phyloP scores from a whole-genome alignment of 306 rosid species.

The Inga laurina region DNA sequence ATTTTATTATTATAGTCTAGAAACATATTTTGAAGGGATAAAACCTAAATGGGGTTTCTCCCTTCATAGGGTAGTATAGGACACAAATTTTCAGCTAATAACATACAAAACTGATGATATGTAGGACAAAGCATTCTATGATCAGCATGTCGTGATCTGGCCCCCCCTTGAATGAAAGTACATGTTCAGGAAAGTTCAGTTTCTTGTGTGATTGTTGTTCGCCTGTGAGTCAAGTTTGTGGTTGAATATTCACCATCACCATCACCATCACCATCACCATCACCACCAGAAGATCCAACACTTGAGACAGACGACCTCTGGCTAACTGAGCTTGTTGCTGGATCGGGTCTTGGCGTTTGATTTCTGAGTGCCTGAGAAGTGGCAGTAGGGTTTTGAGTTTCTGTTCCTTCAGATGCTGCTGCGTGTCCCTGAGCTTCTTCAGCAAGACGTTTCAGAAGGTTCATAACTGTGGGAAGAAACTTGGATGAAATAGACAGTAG shows the following conservation, averaged over 20 bases:
- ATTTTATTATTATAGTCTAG: background rate
- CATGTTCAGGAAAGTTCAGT: constrained; percentile 44
- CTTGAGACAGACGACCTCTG: constrained; percentile 50
- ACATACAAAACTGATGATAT: constrained; percentile 39
- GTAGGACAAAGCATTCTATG: constrained; percentile 13
- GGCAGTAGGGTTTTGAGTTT: constrained; percentile 35
- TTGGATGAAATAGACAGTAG: constrained; percentile 63
- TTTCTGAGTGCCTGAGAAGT: constrained; percentile 50
- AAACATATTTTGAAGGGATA: background rate
- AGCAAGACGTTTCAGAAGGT: constrained; percentile 73
- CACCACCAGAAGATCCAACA: constrained; percentile 51
- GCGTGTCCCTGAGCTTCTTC: constrained; percentile 72
- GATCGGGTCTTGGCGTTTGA: constrained; percentile 48
- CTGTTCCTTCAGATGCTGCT: constrained; percentile 36
- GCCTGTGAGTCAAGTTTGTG: constrained; percentile 59
- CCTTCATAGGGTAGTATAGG: constrained; percentile 10
- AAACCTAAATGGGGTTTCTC: constrained; percentile 50
- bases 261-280: constrained; percentile 40
- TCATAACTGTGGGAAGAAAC: constrained; percentile 80
- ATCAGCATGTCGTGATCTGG: constrained; percentile 20
- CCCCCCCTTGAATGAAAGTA: background rate
- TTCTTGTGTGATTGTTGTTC: constrained; percentile 44
- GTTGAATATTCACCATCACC: constrained; percentile 47
- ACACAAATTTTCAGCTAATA: background rate
- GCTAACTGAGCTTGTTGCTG: constrained; percentile 40